phyloP scores from a whole-genome alignment of 768 basidiomycete species.

The Leccinum obscurum region DNA sequence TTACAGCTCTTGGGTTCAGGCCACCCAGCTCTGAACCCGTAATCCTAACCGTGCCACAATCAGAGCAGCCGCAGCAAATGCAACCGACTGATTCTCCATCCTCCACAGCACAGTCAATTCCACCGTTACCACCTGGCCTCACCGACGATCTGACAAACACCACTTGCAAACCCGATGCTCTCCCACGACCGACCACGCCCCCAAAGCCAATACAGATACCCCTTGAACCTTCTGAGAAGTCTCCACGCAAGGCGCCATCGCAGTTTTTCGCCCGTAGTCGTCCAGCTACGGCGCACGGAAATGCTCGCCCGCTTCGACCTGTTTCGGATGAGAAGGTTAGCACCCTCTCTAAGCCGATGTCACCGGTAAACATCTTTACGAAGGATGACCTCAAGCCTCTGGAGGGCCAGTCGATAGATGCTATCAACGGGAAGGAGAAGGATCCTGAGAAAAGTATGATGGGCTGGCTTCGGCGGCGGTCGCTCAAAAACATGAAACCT shows the following conservation, averaged over 20 bases:
- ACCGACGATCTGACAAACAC: slow-evolving; percentile 25
- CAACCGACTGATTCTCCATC: slow-evolving; percentile 29
- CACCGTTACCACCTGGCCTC: slow-evolving; percentile 41
- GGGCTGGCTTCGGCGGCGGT: slow-evolving; percentile 33
- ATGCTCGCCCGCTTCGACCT: slow-evolving; percentile 25
- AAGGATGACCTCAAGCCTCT: slow-evolving; percentile 27
- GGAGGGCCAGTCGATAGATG: slow-evolving; percentile 32
- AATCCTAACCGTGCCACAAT: slow-evolving; percentile 14
- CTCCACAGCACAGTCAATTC: slow-evolving; percentile 23
- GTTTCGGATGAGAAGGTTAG: slow-evolving; percentile 26
- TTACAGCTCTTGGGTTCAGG: slow-evolving; percentile 66
- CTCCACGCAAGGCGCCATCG: slow-evolving; percentile 26
- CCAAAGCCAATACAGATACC: slow-evolving; percentile 21
- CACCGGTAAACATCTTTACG: slow-evolving; percentile 20
- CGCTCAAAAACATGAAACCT: slow-evolving; percentile 22
- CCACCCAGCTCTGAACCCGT: slow-evolving; percentile 25
- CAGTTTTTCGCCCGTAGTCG: slow-evolving; percentile 15
- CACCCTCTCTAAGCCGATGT: slow-evolving; percentile 8
- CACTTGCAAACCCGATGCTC: slow-evolving; percentile 14
- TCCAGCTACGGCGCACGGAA: slow-evolving; percentile 12
- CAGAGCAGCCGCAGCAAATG: slow-evolving; percentile 13
- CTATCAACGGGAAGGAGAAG: slow-evolving; percentile 32
- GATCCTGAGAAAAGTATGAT: slow-evolving; percentile 43
- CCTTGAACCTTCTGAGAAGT: slow-evolving; percentile 14
- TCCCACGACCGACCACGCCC: slow-evolving; percentile 22